Base-by-base conservation (phyloP, 2,329 filamentous ascomycete species). In the Aspergillus sp. region DNA sequence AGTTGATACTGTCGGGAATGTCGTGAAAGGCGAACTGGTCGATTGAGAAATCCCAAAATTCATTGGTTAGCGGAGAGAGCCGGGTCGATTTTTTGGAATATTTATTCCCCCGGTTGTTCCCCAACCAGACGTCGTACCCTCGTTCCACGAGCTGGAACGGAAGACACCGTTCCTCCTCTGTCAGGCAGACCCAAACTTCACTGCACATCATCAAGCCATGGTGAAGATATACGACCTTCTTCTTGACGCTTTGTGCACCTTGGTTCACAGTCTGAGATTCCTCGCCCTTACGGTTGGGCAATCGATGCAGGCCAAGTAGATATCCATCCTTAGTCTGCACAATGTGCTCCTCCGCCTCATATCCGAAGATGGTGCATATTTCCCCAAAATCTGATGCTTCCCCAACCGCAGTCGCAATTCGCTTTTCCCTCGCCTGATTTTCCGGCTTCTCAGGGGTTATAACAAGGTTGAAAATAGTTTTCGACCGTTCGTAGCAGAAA, bases 141-240 rank as follows among this genome's bases (percentile, higher is more conserved):
- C 85, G 84, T 69, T 97, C 91, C 0, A 96, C 91, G 44, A 99
- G 80, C 64, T 90, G 84, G 71, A 99, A 98, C 0, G 95, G 91
- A 40, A 99, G 80, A 65, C 90, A 93, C 65, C 93, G 85, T 73
- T 96, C 84, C 65, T 88, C 87, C 64, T 97, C 90, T 0, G 93
- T 96, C 70, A 93, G 78, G 70, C 91, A 96, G 8, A 98, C 91
- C 95, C 95, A 99, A 35, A 99, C 93, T 75, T 99, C 95, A 67
- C 92, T 96, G 76, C 97, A 98, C 95, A 99, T 99, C 70, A 99
- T 84, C 57, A 99, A 82, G 8, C 93, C 95, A 75, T 99, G 95
- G 70, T 99, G 95, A 62, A 99, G 80, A 73, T 98, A 99, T 6
- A 95, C 87, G 49, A 98, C 90, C 66, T 88, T 90, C 79, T 97